Evolutionary conservation across 495 filamentous ascomycete genomes (phyloP).

Genomic region (Penicillium coffeae): DNA sequence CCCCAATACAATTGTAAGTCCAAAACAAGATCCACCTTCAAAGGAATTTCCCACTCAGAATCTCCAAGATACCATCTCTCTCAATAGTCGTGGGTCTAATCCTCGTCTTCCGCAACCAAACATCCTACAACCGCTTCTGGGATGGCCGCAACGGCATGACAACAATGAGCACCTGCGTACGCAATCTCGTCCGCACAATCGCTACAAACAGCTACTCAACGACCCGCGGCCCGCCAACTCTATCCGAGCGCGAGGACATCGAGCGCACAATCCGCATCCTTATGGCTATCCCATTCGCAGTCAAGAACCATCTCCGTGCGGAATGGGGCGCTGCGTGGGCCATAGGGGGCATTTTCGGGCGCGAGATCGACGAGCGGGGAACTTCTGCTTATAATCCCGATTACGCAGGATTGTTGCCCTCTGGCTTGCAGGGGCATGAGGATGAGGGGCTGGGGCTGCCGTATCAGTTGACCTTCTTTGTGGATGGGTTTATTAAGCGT

Average conservation of each 20-base stretch:
- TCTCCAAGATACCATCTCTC: slow-evolving; percentile 72
- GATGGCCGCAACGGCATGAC: slow-evolving; percentile 60
- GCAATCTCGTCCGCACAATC: slow-evolving; percentile 61
- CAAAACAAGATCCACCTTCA: background rate
- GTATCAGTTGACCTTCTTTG: slow-evolving; percentile 61
- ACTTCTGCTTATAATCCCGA: slow-evolving; percentile 50
- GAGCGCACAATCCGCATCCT: slow-evolving; percentile 57
- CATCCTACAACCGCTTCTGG: slow-evolving; percentile 71
- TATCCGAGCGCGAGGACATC: slow-evolving; percentile 54
- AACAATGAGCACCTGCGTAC: slow-evolving; percentile 54
- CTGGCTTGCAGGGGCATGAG: slow-evolving; percentile 57
- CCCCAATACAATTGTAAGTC: slow-evolving; percentile 58
- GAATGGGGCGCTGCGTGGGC: slow-evolving; percentile 62
- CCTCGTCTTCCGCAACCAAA: slow-evolving; percentile 75
- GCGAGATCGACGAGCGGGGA: slow-evolving; percentile 43
- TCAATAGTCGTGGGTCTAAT: slow-evolving; percentile 78
- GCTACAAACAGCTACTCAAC: slow-evolving; percentile 40
- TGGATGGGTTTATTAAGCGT: slow-evolving; percentile 65
- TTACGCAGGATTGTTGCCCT: slow-evolving; percentile 59
- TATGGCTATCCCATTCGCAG: slow-evolving; percentile 68
- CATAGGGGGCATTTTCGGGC: slow-evolving; percentile 31
- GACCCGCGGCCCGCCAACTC: slow-evolving; percentile 16
- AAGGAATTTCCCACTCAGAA: too few relatives aligned
- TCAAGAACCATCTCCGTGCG: slow-evolving; percentile 71
- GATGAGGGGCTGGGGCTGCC: slow-evolving; percentile 61